Conservation (phyloP, 2,329 filamentous ascomycete genomes). For the Macrophomina phaseolina region DNA sequence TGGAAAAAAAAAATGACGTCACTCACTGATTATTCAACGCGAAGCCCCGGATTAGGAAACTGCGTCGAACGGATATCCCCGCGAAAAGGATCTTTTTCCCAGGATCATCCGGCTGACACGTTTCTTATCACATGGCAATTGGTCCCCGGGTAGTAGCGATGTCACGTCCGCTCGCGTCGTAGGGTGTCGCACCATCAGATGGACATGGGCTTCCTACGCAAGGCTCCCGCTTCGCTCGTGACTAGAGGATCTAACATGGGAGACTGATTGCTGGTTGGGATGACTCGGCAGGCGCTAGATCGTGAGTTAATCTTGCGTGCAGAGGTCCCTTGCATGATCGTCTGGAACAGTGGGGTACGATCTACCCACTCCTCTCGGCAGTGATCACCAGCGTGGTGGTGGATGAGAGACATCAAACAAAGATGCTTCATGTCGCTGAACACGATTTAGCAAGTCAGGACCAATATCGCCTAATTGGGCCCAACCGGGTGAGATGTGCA, state of each 20-base stretch:
- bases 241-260: not conserved
- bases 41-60: not conserved
- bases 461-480: no score
- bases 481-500: not conserved
- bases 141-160: not conserved
- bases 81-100: not conserved
- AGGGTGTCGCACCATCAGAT: no score
- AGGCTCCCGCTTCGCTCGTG: not conserved
- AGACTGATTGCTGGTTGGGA: not conserved
- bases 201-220: no score
- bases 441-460: not conserved
- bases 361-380: not conserved
- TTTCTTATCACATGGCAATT: constrained; percentile 6
- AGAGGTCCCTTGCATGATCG: constrained; percentile 14
- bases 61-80: not conserved
- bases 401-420: not conserved
- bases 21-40: not conserved
- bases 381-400: not conserved
- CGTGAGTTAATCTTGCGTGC: constrained; percentile 1
- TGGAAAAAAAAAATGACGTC: not conserved
- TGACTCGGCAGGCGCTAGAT: constrained; percentile 2
- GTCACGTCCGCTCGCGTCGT: not conserved
- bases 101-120: not conserved
- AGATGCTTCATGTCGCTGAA: not conserved
- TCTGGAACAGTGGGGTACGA: constrained; percentile 5